Evolutionary conservation across 805 yeast species (phyloP), one percentile per base, ranked within the genome.

Genomic region (Wickerhamiella qilinensis): DNA sequence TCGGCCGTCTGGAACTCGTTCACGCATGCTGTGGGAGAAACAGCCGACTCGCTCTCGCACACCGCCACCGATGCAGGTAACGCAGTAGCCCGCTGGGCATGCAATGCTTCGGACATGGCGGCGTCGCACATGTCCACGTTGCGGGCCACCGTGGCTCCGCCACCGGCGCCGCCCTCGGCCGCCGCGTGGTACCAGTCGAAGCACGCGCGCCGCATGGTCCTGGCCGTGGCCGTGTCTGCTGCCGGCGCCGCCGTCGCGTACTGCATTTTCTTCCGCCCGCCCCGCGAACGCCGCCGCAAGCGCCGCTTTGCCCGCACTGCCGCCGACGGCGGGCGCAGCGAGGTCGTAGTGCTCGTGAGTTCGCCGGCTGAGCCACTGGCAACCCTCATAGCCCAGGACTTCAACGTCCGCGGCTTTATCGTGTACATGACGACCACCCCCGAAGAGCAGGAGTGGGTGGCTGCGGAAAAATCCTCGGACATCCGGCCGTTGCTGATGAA

Each of bases 391-490:
- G 81, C 85, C 1, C 65, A 70, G 40, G 94, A 83, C 53, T 65
- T 83, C 45, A 85, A 81, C 45, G 68, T 68, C 33, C 63, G 93
- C 38, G 93, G 94, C 1, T 82, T 79, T 52, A 77, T 84, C 24
- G 85, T 84, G 3, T 83, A 77, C 53, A 65, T 83, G 45, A 75
- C 93, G 0, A 71, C 75, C n/a, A 54, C 70, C n/a, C 54, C 63
- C 5, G 71, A 68, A 42, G 82, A 75, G 21, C 66, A 64, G 44
- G 83, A 77, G 43, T 56, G 62, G 1, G 54, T 67, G 1, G 51
- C 58, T 9, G 52, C 53, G 22, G 81, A 79, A 41, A 67, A 75
- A 34, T 72, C 77, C 14, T 68, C 71, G 19, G 93, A 83, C 53
- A 69, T 82, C 39, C 71, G 79, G 46, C 74, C 80, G 32, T 60